phyloP scores from a whole-genome alignment of 257 asterid genomes.

The Scutellaria minor region DNA sequence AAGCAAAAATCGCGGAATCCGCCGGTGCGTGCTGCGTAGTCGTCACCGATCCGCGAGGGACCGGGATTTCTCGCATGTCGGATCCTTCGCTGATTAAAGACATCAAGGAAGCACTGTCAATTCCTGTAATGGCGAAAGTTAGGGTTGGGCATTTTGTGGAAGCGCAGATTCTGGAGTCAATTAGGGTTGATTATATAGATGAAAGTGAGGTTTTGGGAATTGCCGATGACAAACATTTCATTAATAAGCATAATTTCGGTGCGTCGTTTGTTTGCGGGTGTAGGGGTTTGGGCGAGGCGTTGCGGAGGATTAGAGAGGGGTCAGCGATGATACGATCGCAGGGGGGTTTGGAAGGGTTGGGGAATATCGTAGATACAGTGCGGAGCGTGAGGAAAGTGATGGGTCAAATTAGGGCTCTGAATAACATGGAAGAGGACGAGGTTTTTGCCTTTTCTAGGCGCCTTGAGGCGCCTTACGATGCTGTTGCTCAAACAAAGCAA shows the following conservation, averaged over 20 bases:
- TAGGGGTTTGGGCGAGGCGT: slow-evolving; percentile 82
- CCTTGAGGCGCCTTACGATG: slow-evolving; percentile 74
- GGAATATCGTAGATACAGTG: slow-evolving; percentile 61
- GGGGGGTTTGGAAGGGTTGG: slow-evolving; percentile 62
- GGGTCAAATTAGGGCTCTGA: slow-evolving; percentile 71
- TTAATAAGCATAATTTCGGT: slow-evolving; percentile 77
- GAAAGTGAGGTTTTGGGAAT: slow-evolving; percentile 69
- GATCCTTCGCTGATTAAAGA: slow-evolving; percentile 76
- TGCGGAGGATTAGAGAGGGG: slow-evolving; percentile 81
- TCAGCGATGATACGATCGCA: slow-evolving; percentile 82
- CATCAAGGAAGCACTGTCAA: slow-evolving; percentile 65
- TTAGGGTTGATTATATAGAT: slow-evolving; percentile 79
- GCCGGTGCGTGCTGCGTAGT: slow-evolving; percentile 82
- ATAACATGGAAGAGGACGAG: slow-evolving; percentile 89
- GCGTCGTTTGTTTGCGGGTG: slow-evolving; percentile 76
- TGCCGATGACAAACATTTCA: slow-evolving; percentile 73
- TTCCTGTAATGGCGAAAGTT: slow-evolving; percentile 72
- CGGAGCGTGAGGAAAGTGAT: slow-evolving; percentile 70
- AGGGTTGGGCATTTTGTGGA: slow-evolving; percentile 91
- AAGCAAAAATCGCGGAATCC: slow-evolving; percentile 83
- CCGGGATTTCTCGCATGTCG: slow-evolving; percentile 80
- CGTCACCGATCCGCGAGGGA: slow-evolving; percentile 56
- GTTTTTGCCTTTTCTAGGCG: slow-evolving; percentile 71
- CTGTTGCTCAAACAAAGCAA: slow-evolving; percentile 81
- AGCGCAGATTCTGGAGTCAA: slow-evolving; percentile 78